Evolutionary conservation across 1,139 yeast species (phyloP), one percentile per base, ranked within the genome.

Genomic region (Zygosaccharomyces sapae): DNA sequence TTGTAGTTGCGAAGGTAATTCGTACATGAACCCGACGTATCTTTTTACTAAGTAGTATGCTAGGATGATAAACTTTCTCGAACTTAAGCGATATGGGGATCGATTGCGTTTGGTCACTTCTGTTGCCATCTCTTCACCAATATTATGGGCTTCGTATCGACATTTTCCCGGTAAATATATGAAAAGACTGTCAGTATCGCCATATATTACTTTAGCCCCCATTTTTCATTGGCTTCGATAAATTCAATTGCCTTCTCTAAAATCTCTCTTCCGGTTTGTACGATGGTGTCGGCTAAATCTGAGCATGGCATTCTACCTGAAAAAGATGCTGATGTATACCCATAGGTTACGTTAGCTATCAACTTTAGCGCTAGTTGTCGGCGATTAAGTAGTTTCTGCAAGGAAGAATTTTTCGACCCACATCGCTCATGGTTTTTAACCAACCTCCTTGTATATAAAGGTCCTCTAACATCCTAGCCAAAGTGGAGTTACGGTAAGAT

Each of bases 221-320:
- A 86, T 30, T 72, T 62, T 1, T 59, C 56, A 25, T 79, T 75
- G 0, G 63, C 56, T 51, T 88, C 94, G 46, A 92, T 89, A 44
- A 76, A 61, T 3, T 76, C 76, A 36, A 89, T 83, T 0, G 97
- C 85, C 46, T 75, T 73, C 44, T 80, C 81, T 45, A 92, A 67
- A 0, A 89, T 83, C 63, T 90, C 97, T 49, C 97, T 72, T 0
- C 94, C 98, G 0, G 94, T 83, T 24, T 92, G 81, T 0, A 92
- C 98, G 62, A 92, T 88, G 8, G 95, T 85, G 68, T 92, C 98
- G 0, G 98, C 96, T 29, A 92, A 76, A 62, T 89, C 97, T 0
- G 95, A 81, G 58, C 94, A 87, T 0, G 98, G 98, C 98, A 92
- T 92, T 54, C 98, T 71, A 0, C 98, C 98, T 30, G 96, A 88